phyloP scores from a whole-genome alignment of 805 yeast species.

The Candida succiphila region DNA sequence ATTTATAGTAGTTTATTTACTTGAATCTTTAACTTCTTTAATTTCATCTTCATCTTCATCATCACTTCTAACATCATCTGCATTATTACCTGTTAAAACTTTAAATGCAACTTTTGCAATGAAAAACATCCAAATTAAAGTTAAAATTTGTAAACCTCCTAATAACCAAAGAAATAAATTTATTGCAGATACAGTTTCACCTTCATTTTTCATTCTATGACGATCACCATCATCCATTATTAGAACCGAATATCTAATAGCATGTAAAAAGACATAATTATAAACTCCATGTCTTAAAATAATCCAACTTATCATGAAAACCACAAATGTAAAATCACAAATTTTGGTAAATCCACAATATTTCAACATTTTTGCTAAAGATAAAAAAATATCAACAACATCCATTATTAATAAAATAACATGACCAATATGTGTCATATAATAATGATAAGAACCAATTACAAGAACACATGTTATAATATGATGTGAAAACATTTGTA shows the following conservation, averaged over 20 bases:
- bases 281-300: conserved; percentile 63
- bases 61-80: conserved; percentile 84
- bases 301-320: conserved; percentile 65
- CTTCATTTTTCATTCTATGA: conserved; percentile 6
- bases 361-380: conserved; percentile 68
- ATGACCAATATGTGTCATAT: conserved; percentile 72
- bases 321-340: conserved; percentile 62
- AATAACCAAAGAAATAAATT: conserved; percentile 44
- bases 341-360: conserved; percentile 50
- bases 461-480: conserved; percentile 64
- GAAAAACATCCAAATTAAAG: conserved; percentile 65
- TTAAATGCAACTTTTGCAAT: conserved; percentile 61
- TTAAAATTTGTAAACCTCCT: conserved; percentile 55
- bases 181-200: conserved; percentile 28
- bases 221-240: conserved; percentile 39
- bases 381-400: conserved; percentile 61
- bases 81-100: conserved; percentile 63
- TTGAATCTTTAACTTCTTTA: conserved; percentile 4
- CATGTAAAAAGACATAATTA: conserved; percentile 55
- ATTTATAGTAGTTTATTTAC: conserved; percentile 32
- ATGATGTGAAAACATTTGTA: conserved; percentile 85
- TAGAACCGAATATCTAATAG: conserved; percentile 33
- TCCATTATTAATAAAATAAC: conserved; percentile 75
- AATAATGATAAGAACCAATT: conserved; percentile 62
- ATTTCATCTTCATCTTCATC: conserved; percentile 43